Base-by-base conservation (phyloP, 2,329 filamentous ascomycete genomes). In the Phoma sp. region DNA sequence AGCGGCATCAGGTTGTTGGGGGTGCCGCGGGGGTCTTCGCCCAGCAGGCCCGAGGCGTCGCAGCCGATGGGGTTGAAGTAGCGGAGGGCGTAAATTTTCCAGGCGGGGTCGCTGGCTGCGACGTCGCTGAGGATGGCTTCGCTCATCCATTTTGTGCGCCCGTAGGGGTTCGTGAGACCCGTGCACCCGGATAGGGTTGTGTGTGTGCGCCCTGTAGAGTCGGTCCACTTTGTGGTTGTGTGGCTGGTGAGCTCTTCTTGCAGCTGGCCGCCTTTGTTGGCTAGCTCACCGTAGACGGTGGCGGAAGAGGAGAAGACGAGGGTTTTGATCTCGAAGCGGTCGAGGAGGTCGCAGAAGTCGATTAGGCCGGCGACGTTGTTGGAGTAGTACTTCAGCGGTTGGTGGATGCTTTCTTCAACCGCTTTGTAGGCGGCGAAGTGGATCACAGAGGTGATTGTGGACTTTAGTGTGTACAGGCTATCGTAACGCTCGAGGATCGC, bases 371-470 rank as follows among this genome's bases (percentile, higher is more conserved):
- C 80, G 24, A 88, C 82, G 55, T 88, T 88, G 74, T 88, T 88
- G 46, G 80, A 76, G 72, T 88, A 88, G 74, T 88, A 88, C 43
- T 81, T 81, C 39, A 88, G 71, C 0, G 85, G 85, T 29, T 78
- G 72, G 29, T 72, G 67, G 59, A 88, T 85, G 32, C 82, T 85
- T 63, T 88, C 85, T 9, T 79, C 80, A 0, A 87, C 84, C 3
- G 85, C 82, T 68, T 88, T 88, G 76, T 82, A 82, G 1, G 85
- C 85, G 4, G 86, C 85, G 62, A 88, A 88, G 65, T 88, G 86
- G 51, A 88, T 87, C 33, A 88, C 84, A 0, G 84, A 84, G 2
- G 76, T 74, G 60, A 87, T 85, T 22, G 72, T 78, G 1, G 56
- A 55, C 10, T 33, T 29, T 1, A 32, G 32, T 51, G 81, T 74